Conservation (phyloP, 2,329 filamentous ascomycete species). For the Macrophomina pseudophaseolina region DNA sequence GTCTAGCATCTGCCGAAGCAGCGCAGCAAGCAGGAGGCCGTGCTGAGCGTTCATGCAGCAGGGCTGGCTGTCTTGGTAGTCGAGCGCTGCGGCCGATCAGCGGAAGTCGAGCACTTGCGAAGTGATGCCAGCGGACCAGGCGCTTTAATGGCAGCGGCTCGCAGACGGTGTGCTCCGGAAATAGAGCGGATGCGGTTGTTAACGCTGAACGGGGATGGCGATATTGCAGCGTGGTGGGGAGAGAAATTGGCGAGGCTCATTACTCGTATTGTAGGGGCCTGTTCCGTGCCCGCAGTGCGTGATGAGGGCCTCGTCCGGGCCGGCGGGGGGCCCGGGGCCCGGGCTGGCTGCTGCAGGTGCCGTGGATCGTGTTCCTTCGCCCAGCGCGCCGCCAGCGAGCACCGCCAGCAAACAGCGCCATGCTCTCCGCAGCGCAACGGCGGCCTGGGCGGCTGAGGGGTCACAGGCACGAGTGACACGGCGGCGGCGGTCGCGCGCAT, state of each 20-base stretch:
- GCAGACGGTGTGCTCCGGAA: neutral
- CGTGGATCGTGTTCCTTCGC: constrained; percentile 6
- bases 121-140: neutral
- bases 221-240: neutral
- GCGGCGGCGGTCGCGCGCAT: neutral
- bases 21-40: neutral
- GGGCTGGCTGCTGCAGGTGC: neutral
- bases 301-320: neutral
- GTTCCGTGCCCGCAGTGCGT: neutral
- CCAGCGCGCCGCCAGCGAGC: neutral
- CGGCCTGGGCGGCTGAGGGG: neutral
- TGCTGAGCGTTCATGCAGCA: neutral
- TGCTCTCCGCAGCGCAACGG: neutral
- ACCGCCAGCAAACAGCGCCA: neutral
- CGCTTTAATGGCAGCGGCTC: constrained; percentile 8
- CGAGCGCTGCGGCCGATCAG: too few relatives aligned
- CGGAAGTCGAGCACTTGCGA: too few relatives aligned
- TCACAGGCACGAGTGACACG: constrained; percentile 2
- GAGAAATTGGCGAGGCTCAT: constrained; percentile 18
- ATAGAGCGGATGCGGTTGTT: neutral
- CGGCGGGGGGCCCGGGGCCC: neutral
- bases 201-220: neutral
- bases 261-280: neutral
- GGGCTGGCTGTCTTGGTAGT: neutral
- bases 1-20: constrained; percentile 10